A percentile compares a stretch with the other conserved stretches of the same genome.
phyloP scores from a whole-genome alignment of 768 basidiomycete genomes.

The Trametes gibbosa region DNA sequence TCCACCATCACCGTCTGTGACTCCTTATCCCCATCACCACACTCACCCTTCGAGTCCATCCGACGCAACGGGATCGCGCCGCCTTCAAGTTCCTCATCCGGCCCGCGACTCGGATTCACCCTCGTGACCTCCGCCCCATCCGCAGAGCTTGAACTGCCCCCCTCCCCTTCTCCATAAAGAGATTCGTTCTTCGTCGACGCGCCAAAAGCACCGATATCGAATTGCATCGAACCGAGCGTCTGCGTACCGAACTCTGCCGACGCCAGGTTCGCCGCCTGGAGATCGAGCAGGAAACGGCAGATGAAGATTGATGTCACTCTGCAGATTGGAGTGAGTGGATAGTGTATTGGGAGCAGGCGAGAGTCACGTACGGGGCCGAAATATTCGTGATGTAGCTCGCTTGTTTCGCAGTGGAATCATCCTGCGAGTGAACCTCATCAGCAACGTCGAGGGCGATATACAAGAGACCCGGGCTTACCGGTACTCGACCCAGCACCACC shows the following conservation, averaged over 20 bases:
- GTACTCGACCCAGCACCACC: background rate
- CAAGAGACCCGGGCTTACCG: background rate
- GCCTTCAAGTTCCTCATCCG: no score
- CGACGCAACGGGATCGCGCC: no score
- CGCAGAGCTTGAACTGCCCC: background rate
- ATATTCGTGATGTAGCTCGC: background rate
- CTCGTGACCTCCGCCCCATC: no score
- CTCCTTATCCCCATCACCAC: no score
- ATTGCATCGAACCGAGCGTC: background rate
- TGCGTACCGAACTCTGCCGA: background rate
- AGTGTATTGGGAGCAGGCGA: background rate
- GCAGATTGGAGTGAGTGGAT: background rate
- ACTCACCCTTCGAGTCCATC: no score
- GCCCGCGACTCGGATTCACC: no score
- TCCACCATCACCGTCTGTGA: no score
- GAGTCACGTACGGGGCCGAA: background rate
- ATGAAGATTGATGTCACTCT: background rate
- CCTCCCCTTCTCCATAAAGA: background rate
- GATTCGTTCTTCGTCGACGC: background rate
- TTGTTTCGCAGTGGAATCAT: background rate
- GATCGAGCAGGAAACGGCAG: background rate
- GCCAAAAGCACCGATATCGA: background rate
- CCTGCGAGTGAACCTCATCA: background rate
- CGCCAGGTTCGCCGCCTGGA: background rate
- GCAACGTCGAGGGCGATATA: background rate